phyloP scores from a whole-genome alignment of 2,329 filamentous ascomycete genomes.

The Alternaria sp. region DNA sequence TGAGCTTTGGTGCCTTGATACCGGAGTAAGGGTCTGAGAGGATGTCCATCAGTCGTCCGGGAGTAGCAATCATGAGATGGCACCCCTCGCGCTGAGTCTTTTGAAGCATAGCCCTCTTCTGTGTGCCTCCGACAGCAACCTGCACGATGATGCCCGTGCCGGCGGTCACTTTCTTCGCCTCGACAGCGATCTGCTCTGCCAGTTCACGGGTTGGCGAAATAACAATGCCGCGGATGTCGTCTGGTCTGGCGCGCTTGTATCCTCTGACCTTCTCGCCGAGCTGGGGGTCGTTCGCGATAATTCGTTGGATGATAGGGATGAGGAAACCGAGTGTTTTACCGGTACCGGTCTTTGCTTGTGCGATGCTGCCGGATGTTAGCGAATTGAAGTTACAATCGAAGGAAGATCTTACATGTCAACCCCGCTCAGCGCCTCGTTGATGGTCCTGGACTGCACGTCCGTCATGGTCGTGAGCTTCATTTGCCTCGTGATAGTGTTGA shows the following conservation, averaged over 20 bases:
- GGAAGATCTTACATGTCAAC: constrained; percentile 73
- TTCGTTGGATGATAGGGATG: constrained; percentile 80
- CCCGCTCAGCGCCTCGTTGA: constrained; percentile 79
- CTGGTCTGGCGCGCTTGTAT: constrained; percentile 50
- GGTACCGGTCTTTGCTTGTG: constrained; percentile 95
- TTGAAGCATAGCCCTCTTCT: constrained; percentile 71
- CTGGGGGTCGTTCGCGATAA: constrained; percentile 68
- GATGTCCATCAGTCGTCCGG: constrained; percentile 84
- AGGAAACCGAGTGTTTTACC: constrained; percentile 97
- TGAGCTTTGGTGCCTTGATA: constrained; percentile 68
- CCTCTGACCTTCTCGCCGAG: constrained; percentile 59
- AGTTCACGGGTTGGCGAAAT: constrained; percentile 69
- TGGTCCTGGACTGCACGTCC: constrained; percentile 85
- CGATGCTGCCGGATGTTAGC: constrained; percentile 58
- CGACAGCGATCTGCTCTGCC: constrained; percentile 69
- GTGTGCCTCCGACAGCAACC: constrained; percentile 90
- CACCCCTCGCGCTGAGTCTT: constrained; percentile 77
- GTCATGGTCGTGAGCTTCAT: constrained; percentile 89
- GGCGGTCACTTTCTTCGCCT: constrained; percentile 71
- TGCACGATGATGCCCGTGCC: constrained; percentile 72
- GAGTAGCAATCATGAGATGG: constrained; percentile 88
- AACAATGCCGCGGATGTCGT: constrained; percentile 65
- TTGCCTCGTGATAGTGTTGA: constrained; percentile 70
- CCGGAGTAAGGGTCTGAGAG: constrained; percentile 69
- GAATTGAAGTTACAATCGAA: not conserved